These are phyloP conservation scores for Rhizopogon rudus DNA, from an alignment of 768 basidiomycete species.

Conservation along the genomic window DNA sequence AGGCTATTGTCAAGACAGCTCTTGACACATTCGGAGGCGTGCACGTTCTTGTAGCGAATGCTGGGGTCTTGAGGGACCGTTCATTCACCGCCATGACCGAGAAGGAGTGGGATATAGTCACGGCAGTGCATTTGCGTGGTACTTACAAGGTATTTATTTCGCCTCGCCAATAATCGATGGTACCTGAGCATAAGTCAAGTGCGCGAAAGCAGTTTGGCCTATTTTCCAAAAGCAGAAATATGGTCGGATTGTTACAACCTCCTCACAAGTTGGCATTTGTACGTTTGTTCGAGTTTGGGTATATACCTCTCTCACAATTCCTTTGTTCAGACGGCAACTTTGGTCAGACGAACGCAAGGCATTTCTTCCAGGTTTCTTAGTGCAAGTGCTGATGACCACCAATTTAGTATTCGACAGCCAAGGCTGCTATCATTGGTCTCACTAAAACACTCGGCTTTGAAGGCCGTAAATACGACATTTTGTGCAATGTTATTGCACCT, in stretches of 20 bases:
- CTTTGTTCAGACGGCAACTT: slow-evolving; percentile 76
- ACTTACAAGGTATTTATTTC: slow-evolving; percentile 69
- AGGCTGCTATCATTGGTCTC: slow-evolving; percentile 86
- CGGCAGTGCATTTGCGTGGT: slow-evolving; percentile 84
- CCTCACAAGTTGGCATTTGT: slow-evolving; percentile 92
- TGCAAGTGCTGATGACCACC: not conserved
- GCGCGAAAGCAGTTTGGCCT: slow-evolving; percentile 93
- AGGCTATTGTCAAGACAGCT: slow-evolving; percentile 82
- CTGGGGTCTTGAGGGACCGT: slow-evolving; percentile 91
- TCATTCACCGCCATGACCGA: slow-evolving; percentile 87
- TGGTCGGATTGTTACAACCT: slow-evolving; percentile 93
- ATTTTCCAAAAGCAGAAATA: slow-evolving; percentile 95
- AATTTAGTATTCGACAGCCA: slow-evolving; percentile 81
- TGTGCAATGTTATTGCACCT: slow-evolving; percentile 85
- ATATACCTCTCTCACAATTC: not conserved
- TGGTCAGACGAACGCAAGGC: slow-evolving; percentile 80
- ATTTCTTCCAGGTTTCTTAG: not conserved
- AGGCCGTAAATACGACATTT: slow-evolving; percentile 86
- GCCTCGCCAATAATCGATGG: not conserved
- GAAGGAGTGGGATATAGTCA: slow-evolving; percentile 91
- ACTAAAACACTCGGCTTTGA: slow-evolving; percentile 90
- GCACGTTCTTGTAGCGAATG: slow-evolving; percentile 88
- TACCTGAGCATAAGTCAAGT: slow-evolving; percentile 36
- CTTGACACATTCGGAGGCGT: slow-evolving; percentile 84
- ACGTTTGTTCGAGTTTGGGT: slow-evolving; percentile 26